Base-by-base conservation (phyloP, 345 rosid genomes). In the Schrenkiella parvula region DNA sequence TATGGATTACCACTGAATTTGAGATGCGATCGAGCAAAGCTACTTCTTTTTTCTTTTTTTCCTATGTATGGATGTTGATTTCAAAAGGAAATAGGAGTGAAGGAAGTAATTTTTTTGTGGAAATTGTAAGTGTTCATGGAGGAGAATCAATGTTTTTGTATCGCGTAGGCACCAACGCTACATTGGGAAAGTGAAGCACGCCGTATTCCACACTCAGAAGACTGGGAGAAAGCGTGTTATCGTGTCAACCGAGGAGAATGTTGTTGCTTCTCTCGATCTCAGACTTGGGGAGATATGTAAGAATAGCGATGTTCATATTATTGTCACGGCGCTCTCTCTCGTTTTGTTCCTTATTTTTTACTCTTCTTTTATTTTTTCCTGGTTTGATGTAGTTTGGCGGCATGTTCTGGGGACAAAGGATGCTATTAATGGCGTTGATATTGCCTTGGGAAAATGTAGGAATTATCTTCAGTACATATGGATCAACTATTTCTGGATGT, bases 191-290 rank as follows among this genome's bases (percentile, higher is more conserved):
- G 97, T 95, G 81, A 87, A 89, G 79, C 89, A 89, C 46, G 99
- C 99, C 0, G 97, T 95, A 43, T 95, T 95, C 72, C 98, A 86
- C 78, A 89, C 99, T 18, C 99, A 95, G 63, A 95, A 90, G 84
- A 82, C 98, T 21, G 98, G 99, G 17, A 75, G 99, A 65, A 95
- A 90, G 84, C 97, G 99, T 47, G 97, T 95, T 11, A 74, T 91
- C 23, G 96, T 95, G 26, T 91, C 95, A 4, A 95, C 99, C 0
- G 97, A 89, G 70, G 93, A 91, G 90, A 89, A 91, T 61, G 91
- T 86, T 62, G 80, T 95, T 31, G 98, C 98, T 5, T 95, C 99
- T 5, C 97, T 95, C 63, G 99, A 95, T 88, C 93, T 95, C 54
- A 88, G 99, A 15, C 96, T 65, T 4, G 97, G 97, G 47, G 96